Base-by-base conservation (phyloP, 257 asterid genomes). In the Penstemon eatonii region DNA sequence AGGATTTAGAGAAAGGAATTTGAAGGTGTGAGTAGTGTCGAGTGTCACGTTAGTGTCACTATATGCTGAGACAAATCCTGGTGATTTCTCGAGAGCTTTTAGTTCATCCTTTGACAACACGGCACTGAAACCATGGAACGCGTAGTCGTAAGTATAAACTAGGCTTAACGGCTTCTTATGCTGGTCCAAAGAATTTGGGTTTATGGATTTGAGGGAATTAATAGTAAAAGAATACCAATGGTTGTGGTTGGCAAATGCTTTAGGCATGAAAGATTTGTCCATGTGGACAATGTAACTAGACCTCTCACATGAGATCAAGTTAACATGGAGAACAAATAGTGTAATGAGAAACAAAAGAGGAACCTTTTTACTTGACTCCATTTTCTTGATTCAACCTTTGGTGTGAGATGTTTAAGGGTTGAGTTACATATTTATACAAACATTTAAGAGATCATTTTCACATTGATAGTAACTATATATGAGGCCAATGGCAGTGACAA, bases 91-190 rank as follows among this genome's bases (percentile, higher is more conserved):
- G 3, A 78, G 46, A 12, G 71, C 67, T 72, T 56, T 45, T 9
- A 78, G 4, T 41, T 81, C 75, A 3, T 56, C 6, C 57, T 73
- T n/a, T 0, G 83, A 78, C 61, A 81, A 6, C 3, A 55, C 59
- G 0, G 79, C 83, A 3, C 68, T 63, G 79, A 81, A 81, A 5
- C 86, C 86, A 11, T 81, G 80, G 42, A 81, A 77, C 45, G 80
- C 82, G 1, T 78, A 51, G 56, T 70, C 73, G 39, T 81, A 81
- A 0, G 71, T 75, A 18, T 78, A 67, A 6, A 81, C 8, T 9
- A 68, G 77, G 18, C 19, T 60, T 43, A 41, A 33, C 4, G 55
- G 19, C 7, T 13, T 38, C n/a, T 67, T 12, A 19, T 42, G 55
- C 4, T 33, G 51, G 49, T 12, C 53, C 4, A 10, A 25, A 15